Evolutionary conservation across 306 rosid species (phyloP).

Genomic region (Lathyrus sativus): DNA sequence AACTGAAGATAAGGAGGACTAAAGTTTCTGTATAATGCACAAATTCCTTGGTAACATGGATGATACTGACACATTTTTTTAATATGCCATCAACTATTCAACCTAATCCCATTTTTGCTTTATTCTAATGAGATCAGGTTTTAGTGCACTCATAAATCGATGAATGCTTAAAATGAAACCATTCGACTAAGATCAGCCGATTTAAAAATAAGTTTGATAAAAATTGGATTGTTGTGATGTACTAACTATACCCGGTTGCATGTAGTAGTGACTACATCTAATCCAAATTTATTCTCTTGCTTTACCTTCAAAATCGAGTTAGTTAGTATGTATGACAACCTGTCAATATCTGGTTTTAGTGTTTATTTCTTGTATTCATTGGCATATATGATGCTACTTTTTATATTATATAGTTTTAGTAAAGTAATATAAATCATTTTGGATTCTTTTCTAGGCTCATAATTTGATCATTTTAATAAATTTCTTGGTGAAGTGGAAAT

Average conservation of each 20-base stretch:
- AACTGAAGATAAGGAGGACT: conserved; percentile 22
- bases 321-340: conserved; percentile 23
- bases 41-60: conserved; percentile 32
- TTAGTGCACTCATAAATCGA: too few relatives aligned
- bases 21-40: background rate
- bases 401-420: background rate
- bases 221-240: too few relatives aligned
- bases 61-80: conserved; percentile 24
- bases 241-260: too few relatives aligned
- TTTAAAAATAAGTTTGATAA: too few relatives aligned
- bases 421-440: background rate
- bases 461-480: too few relatives aligned
- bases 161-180: too few relatives aligned
- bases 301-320: background rate
- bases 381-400: conserved; percentile 15
- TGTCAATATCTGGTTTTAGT: conserved; percentile 10
- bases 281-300: background rate
- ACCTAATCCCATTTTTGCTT: conserved; percentile 12
- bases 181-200: too few relatives aligned
- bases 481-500: too few relatives aligned
- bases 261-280: too few relatives aligned
- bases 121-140: too few relatives aligned
- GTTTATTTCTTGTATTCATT: background rate
- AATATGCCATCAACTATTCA: conserved; percentile 26
- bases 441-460: background rate